phyloP scores from a whole-genome alignment of 2,329 filamentous ascomycete genomes.

The Emericellopsis cladophorae region DNA sequence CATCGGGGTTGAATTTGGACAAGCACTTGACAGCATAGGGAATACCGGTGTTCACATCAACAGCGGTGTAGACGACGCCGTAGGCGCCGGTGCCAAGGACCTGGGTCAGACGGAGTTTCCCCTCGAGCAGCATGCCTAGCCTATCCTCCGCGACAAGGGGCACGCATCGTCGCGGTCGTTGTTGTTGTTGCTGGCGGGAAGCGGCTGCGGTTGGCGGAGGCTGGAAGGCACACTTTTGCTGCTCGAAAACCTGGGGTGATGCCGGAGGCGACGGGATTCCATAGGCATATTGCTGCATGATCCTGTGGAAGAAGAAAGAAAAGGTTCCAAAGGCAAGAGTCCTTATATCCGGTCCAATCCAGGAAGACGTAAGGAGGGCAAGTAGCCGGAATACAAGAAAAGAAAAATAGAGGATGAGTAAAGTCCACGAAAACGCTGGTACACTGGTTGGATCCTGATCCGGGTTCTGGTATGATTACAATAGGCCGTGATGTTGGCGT shows the following conservation, averaged over 20 bases:
- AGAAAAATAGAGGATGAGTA: conserved; percentile 9
- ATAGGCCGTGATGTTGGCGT: conserved; percentile 6
- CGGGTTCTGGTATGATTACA: conserved; percentile 6
- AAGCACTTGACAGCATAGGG: conserved; percentile 94
- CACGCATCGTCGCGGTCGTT: conserved; percentile 28
- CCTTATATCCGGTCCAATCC: background rate
- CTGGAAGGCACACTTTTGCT: conserved; percentile 29
- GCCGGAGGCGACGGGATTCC: conserved; percentile 46
- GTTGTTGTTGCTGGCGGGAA: conserved; percentile 9
- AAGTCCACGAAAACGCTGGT: conserved; percentile 7
- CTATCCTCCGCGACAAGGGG: conserved; percentile 68
- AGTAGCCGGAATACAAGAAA: conserved; percentile 3
- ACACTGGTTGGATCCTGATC: conserved; percentile 13
- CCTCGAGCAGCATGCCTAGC: conserved; percentile 71
- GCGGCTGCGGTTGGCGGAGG: conserved; percentile 6
- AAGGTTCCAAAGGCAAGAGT: too few relatives aligned
- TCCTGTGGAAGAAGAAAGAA: conserved; percentile 10
- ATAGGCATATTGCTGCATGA: conserved; percentile 47
- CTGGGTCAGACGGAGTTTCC: conserved; percentile 68
- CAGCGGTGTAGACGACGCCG: conserved; percentile 85
- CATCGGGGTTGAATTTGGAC: conserved; percentile 72
- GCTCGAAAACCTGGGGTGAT: conserved; percentile 37
- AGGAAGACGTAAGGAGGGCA: conserved; percentile 9
- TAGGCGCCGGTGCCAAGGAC: conserved; percentile 92
- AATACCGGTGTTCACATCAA: conserved; percentile 68